Evolutionary conservation across 805 yeast species (phyloP), one percentile per base, ranked within the genome.

Genomic region (Yarrowia sp.): DNA sequence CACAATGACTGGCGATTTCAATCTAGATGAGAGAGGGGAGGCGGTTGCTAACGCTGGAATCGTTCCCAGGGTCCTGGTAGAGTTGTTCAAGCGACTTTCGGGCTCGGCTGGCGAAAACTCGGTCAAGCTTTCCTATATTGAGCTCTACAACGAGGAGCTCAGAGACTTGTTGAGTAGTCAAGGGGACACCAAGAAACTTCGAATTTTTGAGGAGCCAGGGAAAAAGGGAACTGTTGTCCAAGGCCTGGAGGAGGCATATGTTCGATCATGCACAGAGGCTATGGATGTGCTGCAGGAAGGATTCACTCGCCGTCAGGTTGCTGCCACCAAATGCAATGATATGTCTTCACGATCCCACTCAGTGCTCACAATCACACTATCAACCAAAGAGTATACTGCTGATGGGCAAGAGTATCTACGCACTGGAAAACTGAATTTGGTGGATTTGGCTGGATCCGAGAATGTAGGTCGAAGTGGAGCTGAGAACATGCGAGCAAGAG

Each of bases 401-500:
- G 80, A 82, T 2, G 82, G 83, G 4, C 83, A 82, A 70, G 86
- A 83, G 67, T 68, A 77, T 32, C 79, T 82, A 66, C 76, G 85
- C 67, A 75, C 81, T 30, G 87, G 92, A 5, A 90, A 89, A 71
- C 80, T 90, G 73, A 90, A 91, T 71, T 77, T 91, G 33, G 98
- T 92, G 6, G 98, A 92, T 77, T 79, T 92, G 68, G 98, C 98
- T 0, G 98, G 98, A 0, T 89, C 96, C 5, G 98, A 92, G 74
- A 91, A 92, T 72, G 87, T 92, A 65, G 82, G 79, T 67, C 79
- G 91, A 70, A 88, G 96, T 0, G 98, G 98, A 4, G 96, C 97
- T 0, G 80, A 83, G 21, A 85, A 88, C 68, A 87, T 85, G 72
- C 79, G 96, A 52, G 97, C 96, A 0, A 85, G 90, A 69, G 98